Percentiles rank a stretch among this genome's conserved stretches.
These are phyloP conservation scores for Akanthomyces muscarius DNA, from an alignment of 2,329 filamentous ascomycete genomes.

Conservation along the genomic window DNA sequence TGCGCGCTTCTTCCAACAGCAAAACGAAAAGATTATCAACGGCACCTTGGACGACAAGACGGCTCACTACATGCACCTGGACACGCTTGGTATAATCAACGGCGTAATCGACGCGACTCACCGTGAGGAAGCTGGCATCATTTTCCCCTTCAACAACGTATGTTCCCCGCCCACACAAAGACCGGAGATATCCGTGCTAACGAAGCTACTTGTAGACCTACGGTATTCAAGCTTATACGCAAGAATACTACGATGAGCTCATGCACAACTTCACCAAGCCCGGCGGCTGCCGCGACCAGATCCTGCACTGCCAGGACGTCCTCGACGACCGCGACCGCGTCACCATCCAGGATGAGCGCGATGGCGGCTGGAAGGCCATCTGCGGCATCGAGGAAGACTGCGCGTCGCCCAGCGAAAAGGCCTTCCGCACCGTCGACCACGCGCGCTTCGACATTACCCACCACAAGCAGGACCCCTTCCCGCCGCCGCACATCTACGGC, in stretches of 20 bases:
- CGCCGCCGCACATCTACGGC: constrained; percentile 55
- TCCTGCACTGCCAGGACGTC: constrained; percentile 46
- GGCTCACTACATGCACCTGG: constrained; percentile 50
- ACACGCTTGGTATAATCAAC: constrained; percentile 65
- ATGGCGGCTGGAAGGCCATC: constrained; percentile 27
- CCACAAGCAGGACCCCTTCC: constrained; percentile 55
- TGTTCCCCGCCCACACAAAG: not conserved
- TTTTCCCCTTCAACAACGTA: constrained; percentile 59
- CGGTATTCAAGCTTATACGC: constrained; percentile 53
- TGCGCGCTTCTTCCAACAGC: constrained; percentile 52
- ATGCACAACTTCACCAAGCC: constrained; percentile 29
- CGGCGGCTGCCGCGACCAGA: constrained; percentile 50
- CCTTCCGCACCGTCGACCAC: constrained; percentile 51
- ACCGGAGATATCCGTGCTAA: not conserved
- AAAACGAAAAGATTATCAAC: constrained; percentile 50
- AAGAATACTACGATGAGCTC: constrained; percentile 33
- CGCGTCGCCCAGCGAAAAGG: constrained; percentile 49
- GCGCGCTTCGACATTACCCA: constrained; percentile 61
- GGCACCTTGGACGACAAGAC: constrained; percentile 33
- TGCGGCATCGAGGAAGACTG: constrained; percentile 49
- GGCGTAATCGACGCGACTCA: constrained; percentile 62
- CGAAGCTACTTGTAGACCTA: constrained; percentile 38
- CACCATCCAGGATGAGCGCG: constrained; percentile 32
- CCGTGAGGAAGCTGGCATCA: constrained; percentile 54
- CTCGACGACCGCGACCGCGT: constrained; percentile 51